Percentiles rank a stretch among this genome's conserved stretches.
Evolutionary conservation across 1,284 basidiomycete species (phyloP).

Genomic region (Cerrena zonata): DNA sequence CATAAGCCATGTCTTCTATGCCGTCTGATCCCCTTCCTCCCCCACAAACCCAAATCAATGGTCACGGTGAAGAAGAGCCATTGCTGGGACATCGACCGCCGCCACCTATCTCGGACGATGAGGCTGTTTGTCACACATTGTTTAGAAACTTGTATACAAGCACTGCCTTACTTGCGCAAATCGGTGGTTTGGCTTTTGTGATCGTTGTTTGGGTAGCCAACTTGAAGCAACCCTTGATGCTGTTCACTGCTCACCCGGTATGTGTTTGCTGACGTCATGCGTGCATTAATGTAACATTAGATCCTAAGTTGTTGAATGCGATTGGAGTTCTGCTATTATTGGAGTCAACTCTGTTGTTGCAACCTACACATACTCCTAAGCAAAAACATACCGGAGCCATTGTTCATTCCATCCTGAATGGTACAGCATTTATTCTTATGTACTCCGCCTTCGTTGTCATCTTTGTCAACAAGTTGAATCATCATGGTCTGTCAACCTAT

Average conservation of each 20-base stretch:
- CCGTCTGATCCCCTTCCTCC: conserved; percentile 5
- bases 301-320: conserved; percentile 5
- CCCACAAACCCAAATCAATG: neutral
- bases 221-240: neutral
- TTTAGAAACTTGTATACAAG: neutral
- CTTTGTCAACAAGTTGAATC: conserved; percentile 1
- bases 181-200: conserved; percentile 7
- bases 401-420: conserved; percentile 7
- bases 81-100: neutral
- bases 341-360: conserved; percentile 7
- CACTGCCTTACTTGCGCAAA: conserved; percentile 5
- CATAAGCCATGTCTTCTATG: conserved; percentile 1
- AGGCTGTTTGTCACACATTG: neutral
- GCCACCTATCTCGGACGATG: neutral
- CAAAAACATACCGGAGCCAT: conserved; percentile 7
- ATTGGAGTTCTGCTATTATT: conserved; percentile 5
- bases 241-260: conserved; percentile 9
- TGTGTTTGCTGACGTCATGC: neutral
- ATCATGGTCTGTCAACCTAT: conserved; percentile 1
- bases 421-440: conserved; percentile 5
- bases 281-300: neutral
- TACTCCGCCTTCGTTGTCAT: conserved; percentile 7
- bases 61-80: conserved; percentile 4
- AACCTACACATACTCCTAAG: conserved; percentile 4
- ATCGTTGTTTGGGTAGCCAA: conserved; percentile 3